phyloP scores from a whole-genome alignment of 371 early-diverging fungal species.

The Mucor piriformis region DNA sequence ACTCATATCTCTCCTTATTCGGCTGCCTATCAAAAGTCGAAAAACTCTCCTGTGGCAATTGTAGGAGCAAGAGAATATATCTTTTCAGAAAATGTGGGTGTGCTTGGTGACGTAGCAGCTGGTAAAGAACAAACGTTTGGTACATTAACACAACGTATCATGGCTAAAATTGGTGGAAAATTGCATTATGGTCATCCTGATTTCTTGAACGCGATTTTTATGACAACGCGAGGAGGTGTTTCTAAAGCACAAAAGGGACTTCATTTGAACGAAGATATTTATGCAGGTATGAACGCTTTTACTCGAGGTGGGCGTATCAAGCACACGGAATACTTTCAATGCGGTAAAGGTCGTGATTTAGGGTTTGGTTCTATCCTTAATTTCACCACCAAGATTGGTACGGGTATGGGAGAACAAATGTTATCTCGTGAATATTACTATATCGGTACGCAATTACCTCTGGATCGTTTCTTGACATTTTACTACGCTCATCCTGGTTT shows the following conservation, averaged over 20 bases:
- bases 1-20: slow-evolving; percentile 73
- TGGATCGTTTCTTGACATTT: slow-evolving; percentile 88
- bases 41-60: slow-evolving; percentile 81
- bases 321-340: slow-evolving; percentile 91
- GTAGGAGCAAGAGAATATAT: slow-evolving; percentile 92
- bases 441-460: slow-evolving; percentile 81
- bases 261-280: slow-evolving; percentile 93
- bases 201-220: slow-evolving; percentile 86
- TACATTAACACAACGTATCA: slow-evolving; percentile 85
- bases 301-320: slow-evolving; percentile 87
- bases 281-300: slow-evolving; percentile 90
- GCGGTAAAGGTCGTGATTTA: slow-evolving; percentile 92
- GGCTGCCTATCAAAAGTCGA: slow-evolving; percentile 34
- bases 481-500: slow-evolving; percentile 91
- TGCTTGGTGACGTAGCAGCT: slow-evolving; percentile 89
- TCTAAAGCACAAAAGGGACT: slow-evolving; percentile 92
- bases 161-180: slow-evolving; percentile 84
- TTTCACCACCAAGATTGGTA: slow-evolving; percentile 90
- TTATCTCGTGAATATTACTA: slow-evolving; percentile 90
- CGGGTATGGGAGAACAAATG: slow-evolving; percentile 94
- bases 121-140: slow-evolving; percentile 92
- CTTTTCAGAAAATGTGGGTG: slow-evolving; percentile 88
- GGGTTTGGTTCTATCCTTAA: slow-evolving; percentile 89
- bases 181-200: slow-evolving; percentile 94
- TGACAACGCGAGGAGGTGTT: slow-evolving; percentile 88